Evolutionary conservation across 257 asterid genomes (phyloP).

Genomic region (Nicotiana otophora): DNA sequence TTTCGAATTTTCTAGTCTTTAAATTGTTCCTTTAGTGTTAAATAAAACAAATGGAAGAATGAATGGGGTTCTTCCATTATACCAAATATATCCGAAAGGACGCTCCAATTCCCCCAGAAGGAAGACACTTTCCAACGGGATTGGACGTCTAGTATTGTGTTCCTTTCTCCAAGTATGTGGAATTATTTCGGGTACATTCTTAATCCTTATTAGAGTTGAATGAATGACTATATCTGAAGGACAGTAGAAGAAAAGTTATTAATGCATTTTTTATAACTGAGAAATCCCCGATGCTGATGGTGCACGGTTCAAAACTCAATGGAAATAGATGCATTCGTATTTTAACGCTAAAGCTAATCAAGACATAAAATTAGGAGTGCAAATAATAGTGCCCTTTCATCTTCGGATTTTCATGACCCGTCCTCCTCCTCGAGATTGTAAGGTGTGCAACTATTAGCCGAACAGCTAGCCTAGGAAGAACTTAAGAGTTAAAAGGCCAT

Average conservation of each 20-base stretch:
- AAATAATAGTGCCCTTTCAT: too few species aligned
- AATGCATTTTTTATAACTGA: background rate
- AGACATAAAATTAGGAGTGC: background rate
- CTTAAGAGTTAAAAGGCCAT: background rate
- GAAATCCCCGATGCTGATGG: background rate
- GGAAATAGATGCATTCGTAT: background rate
- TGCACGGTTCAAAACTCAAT: background rate
- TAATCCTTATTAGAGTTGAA: background rate
- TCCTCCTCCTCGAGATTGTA: background rate
- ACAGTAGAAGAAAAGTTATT: background rate
- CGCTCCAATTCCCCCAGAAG: background rate
- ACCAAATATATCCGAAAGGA: background rate
- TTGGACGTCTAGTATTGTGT: background rate
- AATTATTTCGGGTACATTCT: background rate
- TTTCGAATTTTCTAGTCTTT: too few species aligned
- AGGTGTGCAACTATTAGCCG: background rate
- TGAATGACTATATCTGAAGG: background rate
- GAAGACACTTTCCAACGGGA: background rate
- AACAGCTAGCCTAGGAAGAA: background rate
- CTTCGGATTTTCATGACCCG: background rate
- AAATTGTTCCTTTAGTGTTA: too few species aligned
- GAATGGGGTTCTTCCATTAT: too few species aligned
- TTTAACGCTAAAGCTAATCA: background rate
- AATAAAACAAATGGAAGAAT: too few species aligned
- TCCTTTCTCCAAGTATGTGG: background rate